Conservation (phyloP, 1,284 basidiomycete species). For the Psilocybe mexicana region DNA sequence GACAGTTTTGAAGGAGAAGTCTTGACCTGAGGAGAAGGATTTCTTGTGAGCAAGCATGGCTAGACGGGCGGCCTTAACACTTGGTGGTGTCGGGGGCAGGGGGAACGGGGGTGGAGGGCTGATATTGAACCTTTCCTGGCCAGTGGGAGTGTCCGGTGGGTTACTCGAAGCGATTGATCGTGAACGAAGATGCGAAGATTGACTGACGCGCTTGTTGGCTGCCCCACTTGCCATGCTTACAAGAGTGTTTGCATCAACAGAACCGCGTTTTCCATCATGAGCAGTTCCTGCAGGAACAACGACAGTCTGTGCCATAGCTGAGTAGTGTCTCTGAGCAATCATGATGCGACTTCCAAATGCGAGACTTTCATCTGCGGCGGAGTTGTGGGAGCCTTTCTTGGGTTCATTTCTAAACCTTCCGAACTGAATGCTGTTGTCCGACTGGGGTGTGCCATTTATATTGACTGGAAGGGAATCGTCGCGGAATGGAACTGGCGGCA, state of each 20-base stretch:
- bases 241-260: conserved; percentile 28
- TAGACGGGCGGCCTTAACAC: conserved; percentile 50
- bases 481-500: conserved; percentile 50
- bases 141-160: conserved; percentile 40
- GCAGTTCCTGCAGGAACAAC: conserved; percentile 48
- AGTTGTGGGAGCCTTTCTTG: conserved; percentile 53
- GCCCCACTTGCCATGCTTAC: conserved; percentile 39
- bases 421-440: conserved; percentile 54
- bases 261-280: conserved; percentile 24
- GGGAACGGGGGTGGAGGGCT: conserved; percentile 65
- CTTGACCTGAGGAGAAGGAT: conserved; percentile 54
- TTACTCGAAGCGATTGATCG: conserved; percentile 51
- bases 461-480: conserved; percentile 41
- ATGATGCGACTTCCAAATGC: conserved; percentile 58
- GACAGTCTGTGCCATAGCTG: conserved; percentile 62
- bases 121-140: conserved; percentile 40
- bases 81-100: conserved; percentile 69
- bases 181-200: conserved; percentile 42
- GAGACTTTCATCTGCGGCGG: conserved; percentile 47
- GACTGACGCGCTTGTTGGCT: conserved; percentile 29
- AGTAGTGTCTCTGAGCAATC: conserved; percentile 70
- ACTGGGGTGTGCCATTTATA: conserved; percentile 50
- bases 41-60: conserved; percentile 53
- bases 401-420: conserved; percentile 53
- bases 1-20: conserved; percentile 53